Evolutionary conservation across 163 green algal species (phyloP).

Genomic region (Coccomyxa subellipsoidea): DNA sequence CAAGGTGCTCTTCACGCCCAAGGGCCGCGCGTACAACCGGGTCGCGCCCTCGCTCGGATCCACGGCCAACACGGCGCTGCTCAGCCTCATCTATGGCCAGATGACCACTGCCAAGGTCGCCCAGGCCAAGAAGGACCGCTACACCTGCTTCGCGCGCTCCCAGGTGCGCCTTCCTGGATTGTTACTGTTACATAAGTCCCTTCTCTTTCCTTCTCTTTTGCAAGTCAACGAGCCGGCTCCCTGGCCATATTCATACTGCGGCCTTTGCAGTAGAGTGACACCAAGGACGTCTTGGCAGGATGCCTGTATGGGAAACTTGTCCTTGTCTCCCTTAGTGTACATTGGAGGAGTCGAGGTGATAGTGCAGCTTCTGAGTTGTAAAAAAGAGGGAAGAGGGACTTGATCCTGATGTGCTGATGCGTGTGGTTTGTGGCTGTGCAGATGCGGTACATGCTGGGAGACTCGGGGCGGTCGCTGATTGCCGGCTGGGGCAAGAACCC

Average conservation of each 20-base stretch:
- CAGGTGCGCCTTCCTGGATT: constrained; percentile 1
- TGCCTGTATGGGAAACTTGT: too few relatives aligned
- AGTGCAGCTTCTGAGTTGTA: too few relatives aligned
- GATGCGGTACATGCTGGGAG: constrained; percentile 54
- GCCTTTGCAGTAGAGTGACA: too few relatives aligned
- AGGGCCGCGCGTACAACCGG: constrained; percentile 30
- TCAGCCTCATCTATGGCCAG: constrained; percentile 44
- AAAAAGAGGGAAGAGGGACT: background rate
- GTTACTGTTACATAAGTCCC: background rate
- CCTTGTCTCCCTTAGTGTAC: too few relatives aligned
- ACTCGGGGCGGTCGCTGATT: constrained; percentile 38
- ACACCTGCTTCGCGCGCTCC: constrained; percentile 47
- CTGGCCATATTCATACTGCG: too few relatives aligned
- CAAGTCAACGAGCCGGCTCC: background rate
- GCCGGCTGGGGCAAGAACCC: constrained; percentile 44
- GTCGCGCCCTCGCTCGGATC: constrained; percentile 27
- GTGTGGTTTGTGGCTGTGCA: constrained; percentile 15
- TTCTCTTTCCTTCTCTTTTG: background rate
- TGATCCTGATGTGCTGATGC: background rate
- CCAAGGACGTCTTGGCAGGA: too few relatives aligned
- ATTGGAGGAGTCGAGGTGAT: too few relatives aligned
- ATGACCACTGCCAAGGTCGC: constrained; percentile 5
- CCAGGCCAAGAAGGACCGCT: constrained; percentile 23
- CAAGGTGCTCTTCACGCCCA: constrained; percentile 23
- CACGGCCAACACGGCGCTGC: constrained; percentile 48